Percentiles rank a stretch among this genome's conserved stretches.
These are phyloP conservation scores for Microglena sp. DNA, from an alignment of 139 green algal genomes.

Conservation along the genomic window DNA sequence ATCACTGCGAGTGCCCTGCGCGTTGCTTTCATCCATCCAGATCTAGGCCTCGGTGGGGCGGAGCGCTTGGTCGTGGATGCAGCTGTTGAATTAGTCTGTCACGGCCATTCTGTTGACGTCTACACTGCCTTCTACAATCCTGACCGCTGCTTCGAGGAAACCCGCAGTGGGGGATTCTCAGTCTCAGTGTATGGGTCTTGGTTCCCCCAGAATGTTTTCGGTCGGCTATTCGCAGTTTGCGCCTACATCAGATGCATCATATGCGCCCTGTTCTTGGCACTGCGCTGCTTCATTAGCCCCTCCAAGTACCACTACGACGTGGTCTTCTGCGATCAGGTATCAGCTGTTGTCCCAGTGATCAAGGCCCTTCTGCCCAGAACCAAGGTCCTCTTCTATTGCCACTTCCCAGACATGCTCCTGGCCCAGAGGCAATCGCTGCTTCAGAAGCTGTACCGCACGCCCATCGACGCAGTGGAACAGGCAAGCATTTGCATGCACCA, in stretches of 20 bases:
- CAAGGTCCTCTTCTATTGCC: conserved; percentile 94
- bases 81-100: conserved; percentile 65
- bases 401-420: conserved; percentile 95
- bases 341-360: conserved; percentile 65
- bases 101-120: conserved; percentile 75
- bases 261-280: conserved; percentile 55
- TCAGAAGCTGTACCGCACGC: conserved; percentile 4
- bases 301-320: conserved; percentile 57
- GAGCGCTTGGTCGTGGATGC: conserved; percentile 93
- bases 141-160: conserved; percentile 84
- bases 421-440: conserved; percentile 2
- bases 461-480: background rate
- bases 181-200: conserved; percentile 69
- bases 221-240: conserved; percentile 66
- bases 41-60: conserved; percentile 87
- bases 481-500: too few species aligned
- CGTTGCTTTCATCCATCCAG: conserved; percentile 86
- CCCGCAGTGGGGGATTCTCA: conserved; percentile 56
- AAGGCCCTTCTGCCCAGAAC: conserved; percentile 33
- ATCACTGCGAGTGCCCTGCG: too few species aligned
- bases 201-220: conserved; percentile 71
- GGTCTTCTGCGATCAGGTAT: conserved; percentile 75
- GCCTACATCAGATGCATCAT: conserved; percentile 76
- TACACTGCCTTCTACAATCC: conserved; percentile 88
- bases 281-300: conserved; percentile 11